Evolutionary conservation across 2,329 filamentous ascomycete species (phyloP).

Genomic region (Penicillium thymicola): DNA sequence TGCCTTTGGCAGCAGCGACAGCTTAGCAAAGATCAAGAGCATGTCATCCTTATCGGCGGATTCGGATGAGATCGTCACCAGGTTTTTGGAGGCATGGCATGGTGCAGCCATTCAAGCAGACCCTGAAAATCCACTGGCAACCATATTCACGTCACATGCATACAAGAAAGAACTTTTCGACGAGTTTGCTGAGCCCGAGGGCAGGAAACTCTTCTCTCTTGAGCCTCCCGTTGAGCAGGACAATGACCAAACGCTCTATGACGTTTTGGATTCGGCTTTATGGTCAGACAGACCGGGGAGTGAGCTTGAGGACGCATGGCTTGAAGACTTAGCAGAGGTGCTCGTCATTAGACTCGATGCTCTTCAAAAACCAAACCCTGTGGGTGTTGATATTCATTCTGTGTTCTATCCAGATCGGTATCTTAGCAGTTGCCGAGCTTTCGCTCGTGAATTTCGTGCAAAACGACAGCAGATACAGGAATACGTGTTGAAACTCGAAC

Average conservation of each 20-base stretch:
- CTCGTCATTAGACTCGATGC: slow-evolving; percentile 50
- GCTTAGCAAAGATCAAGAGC: slow-evolving; percentile 45
- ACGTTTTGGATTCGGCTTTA: slow-evolving; percentile 52
- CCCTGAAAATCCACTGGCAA: slow-evolving; percentile 42
- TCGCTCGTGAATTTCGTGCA: slow-evolving; percentile 47
- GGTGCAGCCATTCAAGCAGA: slow-evolving; percentile 43
- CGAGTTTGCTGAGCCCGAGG: slow-evolving; percentile 29
- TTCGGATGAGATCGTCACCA: slow-evolving; percentile 38
- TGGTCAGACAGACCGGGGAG: slow-evolving; percentile 45
- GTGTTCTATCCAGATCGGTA: slow-evolving; percentile 61
- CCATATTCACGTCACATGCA: slow-evolving; percentile 48
- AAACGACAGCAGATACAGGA: slow-evolving; percentile 34
- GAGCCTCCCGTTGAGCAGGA: slow-evolving; percentile 39
- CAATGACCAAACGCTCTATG: slow-evolving; percentile 49
- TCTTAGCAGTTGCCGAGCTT: slow-evolving; percentile 49
- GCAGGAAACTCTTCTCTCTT: slow-evolving; percentile 39
- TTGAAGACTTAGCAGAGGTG: slow-evolving; percentile 52
- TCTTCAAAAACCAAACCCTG: slow-evolving; percentile 32
- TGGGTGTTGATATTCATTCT: slow-evolving; percentile 52
- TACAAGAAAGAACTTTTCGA: slow-evolving; percentile 35
- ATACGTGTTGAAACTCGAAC: slow-evolving; percentile 33
- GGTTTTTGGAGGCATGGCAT: slow-evolving; percentile 52
- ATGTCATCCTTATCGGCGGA: slow-evolving; percentile 31
- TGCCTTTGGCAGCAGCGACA: slow-evolving; percentile 57
- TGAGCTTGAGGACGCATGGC: slow-evolving; percentile 45